Percentiles rank a stretch among this genome's conserved stretches.
phyloP scores from a whole-genome alignment of 768 basidiomycete species.

The Jaapia argillacea region DNA sequence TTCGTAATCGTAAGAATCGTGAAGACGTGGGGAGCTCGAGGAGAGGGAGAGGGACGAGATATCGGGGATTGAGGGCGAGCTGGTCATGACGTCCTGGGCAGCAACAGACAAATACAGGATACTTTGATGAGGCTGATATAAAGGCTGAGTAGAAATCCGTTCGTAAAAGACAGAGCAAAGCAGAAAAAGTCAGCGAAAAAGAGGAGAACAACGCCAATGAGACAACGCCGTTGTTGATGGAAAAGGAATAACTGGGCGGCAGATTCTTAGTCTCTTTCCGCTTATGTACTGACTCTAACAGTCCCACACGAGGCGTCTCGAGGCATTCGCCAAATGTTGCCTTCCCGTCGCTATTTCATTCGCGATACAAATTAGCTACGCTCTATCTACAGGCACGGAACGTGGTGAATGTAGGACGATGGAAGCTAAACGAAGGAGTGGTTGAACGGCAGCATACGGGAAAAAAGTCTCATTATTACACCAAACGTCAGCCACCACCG shows the following conservation, averaged over 20 bases:
- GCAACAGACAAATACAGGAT: no score
- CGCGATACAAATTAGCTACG: no score
- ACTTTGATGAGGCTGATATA: no score
- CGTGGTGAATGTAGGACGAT: no score
- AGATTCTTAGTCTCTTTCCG: slow-evolving; percentile 7
- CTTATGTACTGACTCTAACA: neutral
- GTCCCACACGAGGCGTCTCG: neutral
- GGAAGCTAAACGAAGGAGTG: no score
- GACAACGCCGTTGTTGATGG: neutral
- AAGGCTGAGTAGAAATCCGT: neutral
- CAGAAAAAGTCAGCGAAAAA: neutral
- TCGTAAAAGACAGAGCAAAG: neutral
- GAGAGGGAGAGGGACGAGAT: slow-evolving; percentile 69
- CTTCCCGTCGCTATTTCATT: no score
- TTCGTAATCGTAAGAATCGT: slow-evolving; percentile 83
- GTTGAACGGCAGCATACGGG: no score
- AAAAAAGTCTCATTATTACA: no score
- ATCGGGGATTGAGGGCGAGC: slow-evolving; percentile 61
- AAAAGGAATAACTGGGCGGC: neutral
- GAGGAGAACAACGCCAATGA: neutral
- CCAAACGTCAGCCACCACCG: no score
- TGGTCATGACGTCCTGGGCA: slow-evolving; percentile 53
- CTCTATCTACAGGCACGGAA: no score
- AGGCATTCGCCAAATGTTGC: neutral
- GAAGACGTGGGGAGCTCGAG: slow-evolving; percentile 60